Conservation (phyloP, 192 early-diverging fungal species). For the Coemansia aciculifera region DNA sequence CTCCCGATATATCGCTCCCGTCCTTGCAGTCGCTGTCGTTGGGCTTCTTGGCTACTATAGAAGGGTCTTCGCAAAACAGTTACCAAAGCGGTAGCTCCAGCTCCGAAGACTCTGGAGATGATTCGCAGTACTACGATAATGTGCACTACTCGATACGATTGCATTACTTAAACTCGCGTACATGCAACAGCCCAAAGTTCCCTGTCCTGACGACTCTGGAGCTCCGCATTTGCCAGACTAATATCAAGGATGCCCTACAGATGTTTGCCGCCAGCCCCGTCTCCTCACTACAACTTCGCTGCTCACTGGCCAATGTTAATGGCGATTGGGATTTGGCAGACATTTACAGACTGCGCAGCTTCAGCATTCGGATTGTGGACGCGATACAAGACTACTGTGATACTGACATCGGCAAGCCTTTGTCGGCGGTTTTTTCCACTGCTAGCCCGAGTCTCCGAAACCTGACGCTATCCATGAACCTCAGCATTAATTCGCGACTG, state of each 20-base stretch:
- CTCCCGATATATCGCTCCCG: not conserved
- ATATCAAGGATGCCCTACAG: not conserved
- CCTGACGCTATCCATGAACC: conserved; percentile 7
- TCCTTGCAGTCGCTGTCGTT: conserved; percentile 14
- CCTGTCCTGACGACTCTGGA: conserved; percentile 12
- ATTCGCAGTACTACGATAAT: not conserved
- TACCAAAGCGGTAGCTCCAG: no score
- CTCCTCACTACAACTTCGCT: not conserved
- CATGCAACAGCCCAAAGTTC: not conserved
- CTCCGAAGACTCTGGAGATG: not conserved
- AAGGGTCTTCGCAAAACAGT: not conserved
- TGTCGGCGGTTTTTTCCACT: not conserved
- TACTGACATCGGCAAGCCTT: no score
- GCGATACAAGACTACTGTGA: not conserved
- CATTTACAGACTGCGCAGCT: not conserved
- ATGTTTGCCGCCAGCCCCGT: conserved; percentile 16
- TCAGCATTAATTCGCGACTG: not conserved
- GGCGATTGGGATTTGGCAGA: not conserved
- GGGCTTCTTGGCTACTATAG: not conserved
- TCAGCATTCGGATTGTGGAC: conserved; percentile 8
- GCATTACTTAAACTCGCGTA: no score
- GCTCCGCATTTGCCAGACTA: conserved; percentile 4
- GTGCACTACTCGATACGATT: no score
- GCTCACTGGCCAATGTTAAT: conserved; percentile 2
- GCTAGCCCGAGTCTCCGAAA: not conserved